These are phyloP conservation scores for Coemansia sp. DNA, from an alignment of 192 early-diverging fungal species.

Conservation along the genomic window DNA sequence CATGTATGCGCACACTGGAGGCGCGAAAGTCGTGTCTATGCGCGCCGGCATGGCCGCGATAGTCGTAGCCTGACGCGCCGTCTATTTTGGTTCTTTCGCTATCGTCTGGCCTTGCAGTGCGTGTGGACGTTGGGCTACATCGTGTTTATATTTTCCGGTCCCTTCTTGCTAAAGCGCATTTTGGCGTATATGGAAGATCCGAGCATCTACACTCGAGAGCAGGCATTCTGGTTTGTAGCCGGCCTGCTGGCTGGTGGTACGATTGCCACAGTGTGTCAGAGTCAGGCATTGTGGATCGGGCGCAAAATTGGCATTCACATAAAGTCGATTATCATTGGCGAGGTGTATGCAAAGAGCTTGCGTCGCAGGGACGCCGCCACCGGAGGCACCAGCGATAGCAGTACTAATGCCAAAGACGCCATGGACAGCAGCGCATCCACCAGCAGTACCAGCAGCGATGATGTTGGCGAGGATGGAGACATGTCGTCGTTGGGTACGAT, in stretches of 20 bases:
- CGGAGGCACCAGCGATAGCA: slow-evolving; percentile 12
- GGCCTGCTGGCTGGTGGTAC: slow-evolving; percentile 61
- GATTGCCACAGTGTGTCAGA: slow-evolving; percentile 59
- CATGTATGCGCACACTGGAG: slow-evolving; percentile 41
- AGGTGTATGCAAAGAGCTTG: slow-evolving; percentile 74
- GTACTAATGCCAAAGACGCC: background rate
- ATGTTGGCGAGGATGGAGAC: slow-evolving; percentile 27
- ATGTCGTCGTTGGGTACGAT: slow-evolving; percentile 74
- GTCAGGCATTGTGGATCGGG: slow-evolving; percentile 73
- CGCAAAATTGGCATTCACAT: slow-evolving; percentile 70
- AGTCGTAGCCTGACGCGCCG: slow-evolving; percentile 33
- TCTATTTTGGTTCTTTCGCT: slow-evolving; percentile 58
- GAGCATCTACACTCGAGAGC: slow-evolving; percentile 52
- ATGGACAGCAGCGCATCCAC: background rate
- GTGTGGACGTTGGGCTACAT: slow-evolving; percentile 56
- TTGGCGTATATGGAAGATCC: slow-evolving; percentile 66
- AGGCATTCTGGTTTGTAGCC: slow-evolving; percentile 66
- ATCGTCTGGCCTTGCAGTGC: slow-evolving; percentile 55
- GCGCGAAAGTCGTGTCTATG: slow-evolving; percentile 30
- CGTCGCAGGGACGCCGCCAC: slow-evolving; percentile 58
- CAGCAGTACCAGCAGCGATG: background rate
- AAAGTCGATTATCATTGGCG: slow-evolving; percentile 66
- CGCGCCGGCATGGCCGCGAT: slow-evolving; percentile 36
- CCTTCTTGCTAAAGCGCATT: slow-evolving; percentile 64
- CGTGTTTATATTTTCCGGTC: slow-evolving; percentile 58